Percentiles rank a stretch among this genome's conserved stretches.
Conservation (phyloP, 345 rosid genomes). For the Eucalyptus sp. region DNA sequence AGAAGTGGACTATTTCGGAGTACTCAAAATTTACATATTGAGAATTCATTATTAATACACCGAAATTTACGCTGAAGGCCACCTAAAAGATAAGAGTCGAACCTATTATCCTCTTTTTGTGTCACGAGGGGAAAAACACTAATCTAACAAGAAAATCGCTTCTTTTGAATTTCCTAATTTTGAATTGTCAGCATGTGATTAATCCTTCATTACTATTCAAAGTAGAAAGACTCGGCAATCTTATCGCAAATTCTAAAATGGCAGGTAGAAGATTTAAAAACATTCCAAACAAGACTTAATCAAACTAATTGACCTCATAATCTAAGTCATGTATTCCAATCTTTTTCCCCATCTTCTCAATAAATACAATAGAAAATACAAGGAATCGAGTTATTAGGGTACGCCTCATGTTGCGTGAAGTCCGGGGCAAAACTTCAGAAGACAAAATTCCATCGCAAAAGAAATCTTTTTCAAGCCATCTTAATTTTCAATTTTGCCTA, state of each 20-base stretch:
- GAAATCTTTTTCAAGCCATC: rapidly evolving
- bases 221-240: neutral
- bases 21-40: neutral
- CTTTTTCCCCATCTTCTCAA: neutral
- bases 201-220: neutral
- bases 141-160: neutral
- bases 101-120: neutral
- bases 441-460: neutral
- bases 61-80: neutral
- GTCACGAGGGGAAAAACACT: neutral
- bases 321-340: neutral
- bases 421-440: neutral
- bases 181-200: neutral
- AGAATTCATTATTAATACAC: neutral
- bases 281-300: neutral
- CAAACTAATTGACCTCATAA: neutral
- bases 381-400: neutral
- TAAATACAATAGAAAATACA: neutral
- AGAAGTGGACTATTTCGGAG: rapidly evolving
- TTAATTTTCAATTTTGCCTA: neutral
- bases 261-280: neutral
- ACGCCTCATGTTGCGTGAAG: neutral
- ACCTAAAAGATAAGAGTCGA: neutral
- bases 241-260: neutral
- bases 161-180: too few species aligned